A percentile compares a stretch with the other conserved stretches of the same genome.
Evolutionary conservation across 306 rosid genomes (phyloP).

Genomic region (Vigna trinervia): DNA sequence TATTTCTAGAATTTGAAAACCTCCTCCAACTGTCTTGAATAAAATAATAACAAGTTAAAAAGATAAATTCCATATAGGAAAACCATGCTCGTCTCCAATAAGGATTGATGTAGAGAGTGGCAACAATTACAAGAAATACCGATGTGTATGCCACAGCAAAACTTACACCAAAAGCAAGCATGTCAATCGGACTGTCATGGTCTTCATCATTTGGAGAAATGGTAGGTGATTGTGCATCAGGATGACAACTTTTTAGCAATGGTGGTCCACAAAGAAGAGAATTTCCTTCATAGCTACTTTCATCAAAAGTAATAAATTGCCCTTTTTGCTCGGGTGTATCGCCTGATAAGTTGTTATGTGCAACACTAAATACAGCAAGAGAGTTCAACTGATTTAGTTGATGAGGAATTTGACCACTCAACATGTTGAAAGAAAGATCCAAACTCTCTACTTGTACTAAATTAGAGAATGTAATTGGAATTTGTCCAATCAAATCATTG

Average conservation of each 20-base stretch:
- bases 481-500: background rate
- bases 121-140: background rate
- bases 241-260: background rate
- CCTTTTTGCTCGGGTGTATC: background rate
- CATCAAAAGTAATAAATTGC: constrained; percentile 33
- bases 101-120: background rate
- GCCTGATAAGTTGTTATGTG: background rate
- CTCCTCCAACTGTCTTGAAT: background rate
- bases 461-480: background rate
- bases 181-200: background rate
- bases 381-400: background rate
- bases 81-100: constrained; percentile 24
- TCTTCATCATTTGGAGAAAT: background rate
- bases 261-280: constrained; percentile 42
- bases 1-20: background rate
- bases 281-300: constrained; percentile 34
- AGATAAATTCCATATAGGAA: background rate
- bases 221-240: background rate
- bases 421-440: constrained; percentile 13
- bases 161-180: background rate
- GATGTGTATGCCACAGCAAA: background rate
- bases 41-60: background rate
- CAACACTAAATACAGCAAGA: background rate
- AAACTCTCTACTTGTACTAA: constrained; percentile 4
- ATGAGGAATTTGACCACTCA: background rate